A percentile compares a stretch with the other conserved stretches of the same genome.
Conservation (phyloP, 163 green algal genomes). For the Smithsoniella earleae region DNA sequence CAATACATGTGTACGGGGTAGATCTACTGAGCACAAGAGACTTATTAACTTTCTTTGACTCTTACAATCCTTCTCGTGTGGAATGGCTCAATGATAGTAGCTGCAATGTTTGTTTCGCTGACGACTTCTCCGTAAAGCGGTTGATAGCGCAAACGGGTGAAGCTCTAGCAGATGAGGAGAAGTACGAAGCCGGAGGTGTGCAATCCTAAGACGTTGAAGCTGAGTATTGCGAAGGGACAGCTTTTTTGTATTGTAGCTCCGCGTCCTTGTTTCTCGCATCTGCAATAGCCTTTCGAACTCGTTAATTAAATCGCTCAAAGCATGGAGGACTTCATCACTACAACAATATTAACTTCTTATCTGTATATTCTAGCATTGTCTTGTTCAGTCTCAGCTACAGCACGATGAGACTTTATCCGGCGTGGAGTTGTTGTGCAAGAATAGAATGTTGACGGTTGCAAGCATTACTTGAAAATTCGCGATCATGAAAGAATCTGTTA, state of each 20-base stretch:
- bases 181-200: background rate
- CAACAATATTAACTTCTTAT: too few relatives aligned
- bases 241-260: too few relatives aligned
- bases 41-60: background rate
- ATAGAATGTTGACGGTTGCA: too few relatives aligned
- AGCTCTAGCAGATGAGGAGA: slow-evolving; percentile 16
- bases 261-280: too few relatives aligned
- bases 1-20: slow-evolving; percentile 15
- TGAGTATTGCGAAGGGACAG: too few relatives aligned
- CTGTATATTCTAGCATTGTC: background rate
- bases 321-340: too few relatives aligned
- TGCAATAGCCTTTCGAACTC: too few relatives aligned
- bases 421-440: too few relatives aligned
- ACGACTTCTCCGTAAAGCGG: slow-evolving; percentile 19
- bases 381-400: too few relatives aligned
- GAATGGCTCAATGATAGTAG: slow-evolving; percentile 28
- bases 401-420: too few relatives aligned
- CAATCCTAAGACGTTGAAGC: background rate
- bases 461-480: too few relatives aligned
- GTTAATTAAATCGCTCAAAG: background rate
- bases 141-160: slow-evolving; percentile 2
- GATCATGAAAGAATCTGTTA: too few relatives aligned
- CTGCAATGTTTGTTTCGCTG: slow-evolving; percentile 26
- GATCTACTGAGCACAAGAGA: slow-evolving; percentile 10
- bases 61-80: slow-evolving; percentile 7